A percentile compares a stretch with the other conserved stretches of the same genome.
phyloP scores from a whole-genome alignment of 352 stramenopile species.

The Globisporangium barbulae region DNA sequence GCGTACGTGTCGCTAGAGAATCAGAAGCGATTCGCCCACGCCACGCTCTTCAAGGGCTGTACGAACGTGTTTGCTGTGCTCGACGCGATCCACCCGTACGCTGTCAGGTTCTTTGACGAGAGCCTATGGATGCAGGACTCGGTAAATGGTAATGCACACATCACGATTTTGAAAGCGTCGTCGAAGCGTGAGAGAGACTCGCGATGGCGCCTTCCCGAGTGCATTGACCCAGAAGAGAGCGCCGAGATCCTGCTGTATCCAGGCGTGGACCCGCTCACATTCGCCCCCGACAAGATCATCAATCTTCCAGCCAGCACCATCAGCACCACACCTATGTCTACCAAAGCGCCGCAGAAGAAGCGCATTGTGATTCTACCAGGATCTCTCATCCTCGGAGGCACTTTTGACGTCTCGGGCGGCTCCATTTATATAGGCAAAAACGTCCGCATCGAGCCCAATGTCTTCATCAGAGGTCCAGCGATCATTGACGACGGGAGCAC shows the following conservation, averaged over 20 bases:
- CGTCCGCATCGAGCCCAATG: conserved; percentile 61
- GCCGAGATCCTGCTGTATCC: conserved; percentile 56
- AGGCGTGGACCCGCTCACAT: conserved; percentile 43
- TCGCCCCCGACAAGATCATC: conserved; percentile 54
- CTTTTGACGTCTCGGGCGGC: conserved; percentile 66
- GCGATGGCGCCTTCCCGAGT: conserved; percentile 37
- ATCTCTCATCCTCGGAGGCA: conserved; percentile 49
- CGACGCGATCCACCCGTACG: conserved; percentile 59
- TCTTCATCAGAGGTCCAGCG: conserved; percentile 69
- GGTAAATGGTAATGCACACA: conserved; percentile 26
- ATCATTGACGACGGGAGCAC: conserved; percentile 67
- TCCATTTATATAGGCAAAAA: conserved; percentile 64
- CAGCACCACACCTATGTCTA: background rate
- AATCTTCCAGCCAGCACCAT: conserved; percentile 30
- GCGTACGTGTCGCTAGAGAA: conserved; percentile 48
- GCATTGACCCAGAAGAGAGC: conserved; percentile 38
- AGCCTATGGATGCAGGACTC: conserved; percentile 33
- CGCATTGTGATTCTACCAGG: conserved; percentile 48
- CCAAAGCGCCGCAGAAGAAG: conserved; percentile 22
- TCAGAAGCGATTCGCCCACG: conserved; percentile 47
- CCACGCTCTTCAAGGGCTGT: conserved; percentile 47
- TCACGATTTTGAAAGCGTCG: conserved; percentile 39
- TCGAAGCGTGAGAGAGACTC: conserved; percentile 26
- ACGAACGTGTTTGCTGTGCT: conserved; percentile 59
- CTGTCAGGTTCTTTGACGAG: conserved; percentile 41